Conservation (phyloP, 371 early-diverging fungal genomes). For the Mortierella sp. region DNA sequence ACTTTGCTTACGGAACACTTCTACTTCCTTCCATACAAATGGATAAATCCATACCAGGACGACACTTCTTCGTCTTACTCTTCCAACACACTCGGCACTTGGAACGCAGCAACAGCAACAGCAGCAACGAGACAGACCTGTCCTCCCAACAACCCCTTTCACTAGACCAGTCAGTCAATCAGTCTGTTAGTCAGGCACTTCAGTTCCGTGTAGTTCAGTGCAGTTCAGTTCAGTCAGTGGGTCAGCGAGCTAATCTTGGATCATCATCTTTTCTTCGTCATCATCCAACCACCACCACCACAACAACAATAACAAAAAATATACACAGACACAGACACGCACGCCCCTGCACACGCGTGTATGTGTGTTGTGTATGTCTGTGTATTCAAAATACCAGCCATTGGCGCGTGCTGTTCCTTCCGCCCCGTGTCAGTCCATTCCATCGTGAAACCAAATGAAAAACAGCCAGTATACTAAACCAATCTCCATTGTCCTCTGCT, state of each 20-base stretch:
- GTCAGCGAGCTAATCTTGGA: background rate
- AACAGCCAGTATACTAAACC: too few species aligned
- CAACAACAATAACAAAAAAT: background rate
- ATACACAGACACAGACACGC: background rate
- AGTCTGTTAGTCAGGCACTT: background rate
- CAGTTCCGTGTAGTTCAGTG: background rate
- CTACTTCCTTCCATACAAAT: background rate
- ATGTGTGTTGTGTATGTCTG: background rate
- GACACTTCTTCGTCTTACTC: too few species aligned
- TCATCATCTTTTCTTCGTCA: background rate
- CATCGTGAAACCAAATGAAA: constrained; percentile 4
- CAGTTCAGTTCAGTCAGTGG: background rate
- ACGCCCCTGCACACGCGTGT: background rate
- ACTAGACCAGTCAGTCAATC: background rate
- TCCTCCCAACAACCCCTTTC: background rate
- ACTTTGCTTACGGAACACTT: background rate
- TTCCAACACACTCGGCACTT: background rate
- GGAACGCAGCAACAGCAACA: background rate
- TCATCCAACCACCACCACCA: background rate
- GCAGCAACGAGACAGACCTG: background rate
- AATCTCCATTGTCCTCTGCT: background rate
- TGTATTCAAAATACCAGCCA: background rate
- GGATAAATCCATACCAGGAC: background rate
- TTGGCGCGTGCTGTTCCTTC: constrained; percentile 10
- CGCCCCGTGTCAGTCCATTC: constrained; percentile 1